Base-by-base conservation (phyloP, 768 basidiomycete species). In the Naematelia encephala region DNA sequence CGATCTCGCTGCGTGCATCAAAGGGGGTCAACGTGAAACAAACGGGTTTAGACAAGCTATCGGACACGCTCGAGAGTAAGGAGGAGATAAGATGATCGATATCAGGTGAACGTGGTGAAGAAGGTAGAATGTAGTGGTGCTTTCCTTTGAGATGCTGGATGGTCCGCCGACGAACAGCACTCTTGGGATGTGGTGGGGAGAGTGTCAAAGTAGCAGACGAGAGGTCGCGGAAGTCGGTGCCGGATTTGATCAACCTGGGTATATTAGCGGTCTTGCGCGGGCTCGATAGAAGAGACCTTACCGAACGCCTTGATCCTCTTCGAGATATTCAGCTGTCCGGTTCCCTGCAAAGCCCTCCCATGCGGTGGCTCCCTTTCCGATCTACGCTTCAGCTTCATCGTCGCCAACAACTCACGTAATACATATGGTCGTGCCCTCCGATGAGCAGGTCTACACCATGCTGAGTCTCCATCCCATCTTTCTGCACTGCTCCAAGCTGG, bases 181-280 rank as follows among this genome's bases (percentile, higher is more conserved):
- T 23, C n/a, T 5, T 29, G 11, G 51, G 34, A 39, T 39, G 51
- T 1, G 87, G 82, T 1, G 86, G 78, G 25, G 80, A 78, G 13
- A 93, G 78, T 56, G 85, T 84, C 21, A 94, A 77, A 0, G 77
- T 80, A 45, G 91, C 78, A 60, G 89, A 88, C 52, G 89, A 90
- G 21, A 93, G 78, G 62, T 93, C 90, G 34, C 88, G 83, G 71
- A 94, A 94, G 77, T 94, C 90, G 1, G 86, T 88, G 5, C 91
- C 91, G 69, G 89, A 91, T 77, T 93, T 93, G 60, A 91, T 79
- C 19, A 79, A 64, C 13, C 72, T 66, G 48, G 30, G 27, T 11
- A n/a, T 4, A 43, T 30, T 22, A 48, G 43, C 49, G n/a, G 50
- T 27, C 5, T n/a, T 25, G 28, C 42, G 1, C 21, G 22, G 44